Base-by-base conservation (phyloP, 306 rosid genomes). In the Ormosia semicastrata region DNA sequence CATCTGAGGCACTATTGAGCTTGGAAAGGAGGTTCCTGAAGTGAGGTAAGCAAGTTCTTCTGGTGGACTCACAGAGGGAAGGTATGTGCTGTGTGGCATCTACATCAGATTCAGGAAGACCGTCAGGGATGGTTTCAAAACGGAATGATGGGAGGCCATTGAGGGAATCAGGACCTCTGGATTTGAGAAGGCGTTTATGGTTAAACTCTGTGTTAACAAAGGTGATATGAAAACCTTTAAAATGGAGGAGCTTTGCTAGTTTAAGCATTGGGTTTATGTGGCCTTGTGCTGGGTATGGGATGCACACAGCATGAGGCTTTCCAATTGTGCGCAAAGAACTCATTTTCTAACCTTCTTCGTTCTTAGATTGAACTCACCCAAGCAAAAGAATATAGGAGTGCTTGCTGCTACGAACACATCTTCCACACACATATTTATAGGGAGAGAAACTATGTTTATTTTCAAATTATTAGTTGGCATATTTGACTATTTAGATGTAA, bases 21-120 rank as follows among this genome's bases (percentile, higher is more conserved):
- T 83, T 68, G 0, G 15, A 8, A 7, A 92, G 65, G 29, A 92
- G 92, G 18, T 77, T 65, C 14, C 17, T 83, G 5, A 92, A 90
- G 60, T 84, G 90, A 0, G 83, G 76, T 0, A 80, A 53, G 60
- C 92, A 90, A 7, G 76, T 18, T 4, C 1, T 86, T 5, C 15
- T 41, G 0, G 81, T 86, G 8, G 97, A 88, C 0, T 57, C 70
- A 6, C 88, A 85, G 0, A 90, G 37, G n/a, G 89, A 5, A 5
- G 89, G 73, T 0, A 85, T 39, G 47, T 89, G 83, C 77, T 90
- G 92, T 2, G 92, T 86, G 13, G 44, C 88, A 6, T 92, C 88
- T 1, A 54, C 72, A 0, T 90, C 81, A 0, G 87, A 14, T 8
- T 78, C 85, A 0, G 97, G 94, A 4, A 90, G 92, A 17, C 97